phyloP scores from a whole-genome alignment of 345 rosid species.

The Eucalyptus viminalis region DNA sequence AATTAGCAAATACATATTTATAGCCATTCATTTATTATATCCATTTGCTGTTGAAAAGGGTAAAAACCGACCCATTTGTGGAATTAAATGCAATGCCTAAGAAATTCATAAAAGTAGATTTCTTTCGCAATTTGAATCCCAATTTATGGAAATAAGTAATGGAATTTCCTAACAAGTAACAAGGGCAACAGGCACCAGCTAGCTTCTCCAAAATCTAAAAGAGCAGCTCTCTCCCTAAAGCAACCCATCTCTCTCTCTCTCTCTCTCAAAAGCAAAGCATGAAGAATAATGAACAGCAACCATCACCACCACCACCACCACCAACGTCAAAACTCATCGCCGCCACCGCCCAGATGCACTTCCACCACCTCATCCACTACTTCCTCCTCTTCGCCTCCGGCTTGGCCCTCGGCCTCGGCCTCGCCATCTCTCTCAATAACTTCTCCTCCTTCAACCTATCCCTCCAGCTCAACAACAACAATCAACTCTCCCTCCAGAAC shows the following conservation, averaged over 20 bases:
- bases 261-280: neutral
- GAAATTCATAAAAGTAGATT: neutral
- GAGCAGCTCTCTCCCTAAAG: neutral
- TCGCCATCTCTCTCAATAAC: slow-evolving; percentile 1
- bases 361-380: slow-evolving; percentile 13
- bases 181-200: neutral
- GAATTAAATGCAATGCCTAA: neutral
- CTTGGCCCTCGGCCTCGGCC: slow-evolving; percentile 23
- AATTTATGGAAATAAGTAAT: neutral
- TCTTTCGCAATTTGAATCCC: neutral
- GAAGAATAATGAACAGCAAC: neutral
- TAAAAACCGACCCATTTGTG: neutral
- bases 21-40: neutral
- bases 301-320: neutral
- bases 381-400: slow-evolving; percentile 33
- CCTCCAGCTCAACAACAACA: slow-evolving; percentile 3
- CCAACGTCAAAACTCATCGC: neutral
- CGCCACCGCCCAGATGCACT: slow-evolving; percentile 7
- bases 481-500: neutral
- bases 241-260: neutral
- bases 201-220: neutral
- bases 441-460: slow-evolving; percentile 21
- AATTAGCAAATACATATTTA: neutral
- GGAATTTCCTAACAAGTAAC: neutral
- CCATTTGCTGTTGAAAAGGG: neutral